A percentile compares a stretch with the other conserved stretches of the same genome.
These are phyloP conservation scores for Onygena corvina DNA, from an alignment of 2,329 filamentous ascomycete species.

Conservation along the genomic window DNA sequence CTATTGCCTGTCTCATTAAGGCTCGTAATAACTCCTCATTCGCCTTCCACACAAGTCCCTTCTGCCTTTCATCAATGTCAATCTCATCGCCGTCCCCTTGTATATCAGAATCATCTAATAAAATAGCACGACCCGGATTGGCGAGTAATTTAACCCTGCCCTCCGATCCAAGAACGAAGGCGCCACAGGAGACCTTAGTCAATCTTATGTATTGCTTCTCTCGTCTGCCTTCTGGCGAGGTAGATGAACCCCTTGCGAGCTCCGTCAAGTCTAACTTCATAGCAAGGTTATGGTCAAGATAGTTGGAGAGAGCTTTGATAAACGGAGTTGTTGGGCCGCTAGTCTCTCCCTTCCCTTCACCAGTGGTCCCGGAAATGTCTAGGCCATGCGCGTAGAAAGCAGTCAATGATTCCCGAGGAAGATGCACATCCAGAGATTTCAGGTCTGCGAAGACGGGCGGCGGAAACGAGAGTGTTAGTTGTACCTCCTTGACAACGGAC, in stretches of 20 bases:
- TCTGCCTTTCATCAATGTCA: conserved; percentile 15
- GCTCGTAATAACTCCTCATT: conserved; percentile 25
- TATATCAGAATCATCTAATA: conserved; percentile 16
- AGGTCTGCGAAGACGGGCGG: conserved; percentile 25
- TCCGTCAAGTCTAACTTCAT: conserved; percentile 27
- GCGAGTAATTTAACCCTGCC: conserved; percentile 31
- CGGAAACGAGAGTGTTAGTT: conserved; percentile 31
- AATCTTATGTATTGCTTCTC: conserved; percentile 22
- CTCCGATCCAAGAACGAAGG: conserved; percentile 30
- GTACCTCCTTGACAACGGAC: conserved; percentile 28
- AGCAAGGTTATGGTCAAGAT: conserved; percentile 30
- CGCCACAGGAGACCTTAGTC: conserved; percentile 29
- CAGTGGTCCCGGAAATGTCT: neutral
- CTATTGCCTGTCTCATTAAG: conserved; percentile 23
- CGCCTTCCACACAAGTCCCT: conserved; percentile 21
- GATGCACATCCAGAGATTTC: conserved; percentile 25
- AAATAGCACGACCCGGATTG: conserved; percentile 13
- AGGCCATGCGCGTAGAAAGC: conserved; percentile 18
- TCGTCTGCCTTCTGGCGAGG: neutral
- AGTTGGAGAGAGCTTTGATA: conserved; percentile 23
- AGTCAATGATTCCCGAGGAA: conserved; percentile 23
- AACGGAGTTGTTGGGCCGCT: conserved; percentile 17
- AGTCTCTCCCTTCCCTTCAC: neutral
- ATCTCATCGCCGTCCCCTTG: conserved; percentile 15
- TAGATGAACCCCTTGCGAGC: neutral